Conservation (phyloP, 495 filamentous ascomycete species). For the Daldinia bambusicola region DNA sequence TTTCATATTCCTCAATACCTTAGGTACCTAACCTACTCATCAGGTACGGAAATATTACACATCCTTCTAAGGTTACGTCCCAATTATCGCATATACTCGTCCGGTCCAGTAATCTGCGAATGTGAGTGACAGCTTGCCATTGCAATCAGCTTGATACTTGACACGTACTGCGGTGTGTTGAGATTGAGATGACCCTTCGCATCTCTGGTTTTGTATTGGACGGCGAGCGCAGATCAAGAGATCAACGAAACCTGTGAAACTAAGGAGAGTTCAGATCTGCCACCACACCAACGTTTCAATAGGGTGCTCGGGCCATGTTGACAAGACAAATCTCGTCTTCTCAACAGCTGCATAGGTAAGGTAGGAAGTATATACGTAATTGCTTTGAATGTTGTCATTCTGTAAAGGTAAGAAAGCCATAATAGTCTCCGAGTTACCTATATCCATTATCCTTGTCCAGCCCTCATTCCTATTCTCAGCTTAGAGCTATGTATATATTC, state of each 20-base stretch:
- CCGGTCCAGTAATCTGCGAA: constrained; percentile 9
- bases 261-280: constrained; percentile 15
- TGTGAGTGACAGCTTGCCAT: constrained; percentile 21
- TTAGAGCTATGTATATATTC: background rate
- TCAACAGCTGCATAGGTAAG: background rate
- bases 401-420: background rate
- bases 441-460: background rate
- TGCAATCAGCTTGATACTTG: constrained; percentile 17
- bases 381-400: background rate
- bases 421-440: constrained; percentile 1
- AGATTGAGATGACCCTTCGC: constrained; percentile 15
- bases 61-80: constrained; percentile 9
- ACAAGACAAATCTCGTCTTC: background rate
- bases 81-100: constrained; percentile 4
- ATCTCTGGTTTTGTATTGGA: constrained; percentile 25
- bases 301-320: constrained; percentile 29
- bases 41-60: background rate
- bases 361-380: background rate
- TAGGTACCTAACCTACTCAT: too few species aligned
- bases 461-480: background rate
- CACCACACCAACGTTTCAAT: constrained; percentile 39
- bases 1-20: background rate
- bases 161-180: constrained; percentile 7
- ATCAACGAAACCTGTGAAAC: constrained; percentile 1
- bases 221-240: constrained; percentile 17